A percentile compares a stretch with the other conserved stretches of the same genome.
Conservation (phyloP, 257 asterid species). For the Ilex aquifolium region DNA sequence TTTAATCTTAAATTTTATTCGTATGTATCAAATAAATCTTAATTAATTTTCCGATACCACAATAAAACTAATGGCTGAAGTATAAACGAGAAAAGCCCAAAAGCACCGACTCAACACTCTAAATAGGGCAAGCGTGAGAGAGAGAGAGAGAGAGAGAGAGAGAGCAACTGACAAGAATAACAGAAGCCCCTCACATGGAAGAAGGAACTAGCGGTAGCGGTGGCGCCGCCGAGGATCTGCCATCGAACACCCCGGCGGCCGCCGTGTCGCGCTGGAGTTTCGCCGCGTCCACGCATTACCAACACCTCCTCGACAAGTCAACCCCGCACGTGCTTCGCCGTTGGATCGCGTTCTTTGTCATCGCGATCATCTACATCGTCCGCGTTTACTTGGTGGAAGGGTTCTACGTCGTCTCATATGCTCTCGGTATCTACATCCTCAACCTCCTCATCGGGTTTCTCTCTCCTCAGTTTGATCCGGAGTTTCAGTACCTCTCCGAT, state of each 20-base stretch:
- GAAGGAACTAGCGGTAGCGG: background rate
- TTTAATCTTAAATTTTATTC: too few species aligned
- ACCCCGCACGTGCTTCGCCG: conserved; percentile 45
- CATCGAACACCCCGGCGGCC: conserved; percentile 14
- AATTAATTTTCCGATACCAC: too few species aligned
- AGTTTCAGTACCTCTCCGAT: conserved; percentile 13
- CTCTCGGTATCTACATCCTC: conserved; percentile 50
- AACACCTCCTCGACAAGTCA: conserved; percentile 51
- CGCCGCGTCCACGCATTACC: conserved; percentile 35
- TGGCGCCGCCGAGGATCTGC: conserved; percentile 10
- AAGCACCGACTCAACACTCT: too few species aligned
- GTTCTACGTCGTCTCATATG: conserved; percentile 57
- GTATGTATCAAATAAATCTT: too few species aligned
- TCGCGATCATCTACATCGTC: conserved; percentile 38
- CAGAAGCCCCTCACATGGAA: background rate
- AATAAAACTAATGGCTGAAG: too few species aligned
- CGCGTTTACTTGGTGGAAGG: conserved; percentile 50
- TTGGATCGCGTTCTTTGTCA: conserved; percentile 49
- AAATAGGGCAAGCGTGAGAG: too few species aligned
- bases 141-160: too few species aligned
- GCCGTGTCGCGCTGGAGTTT: conserved; percentile 20
- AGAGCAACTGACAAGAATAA: too few species aligned
- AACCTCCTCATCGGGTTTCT: conserved; percentile 45
- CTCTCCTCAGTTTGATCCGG: conserved; percentile 60
- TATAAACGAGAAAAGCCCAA: too few species aligned